Base-by-base conservation (phyloP, 2,329 filamentous ascomycete genomes). In the Parascedosporium putredinis region DNA sequence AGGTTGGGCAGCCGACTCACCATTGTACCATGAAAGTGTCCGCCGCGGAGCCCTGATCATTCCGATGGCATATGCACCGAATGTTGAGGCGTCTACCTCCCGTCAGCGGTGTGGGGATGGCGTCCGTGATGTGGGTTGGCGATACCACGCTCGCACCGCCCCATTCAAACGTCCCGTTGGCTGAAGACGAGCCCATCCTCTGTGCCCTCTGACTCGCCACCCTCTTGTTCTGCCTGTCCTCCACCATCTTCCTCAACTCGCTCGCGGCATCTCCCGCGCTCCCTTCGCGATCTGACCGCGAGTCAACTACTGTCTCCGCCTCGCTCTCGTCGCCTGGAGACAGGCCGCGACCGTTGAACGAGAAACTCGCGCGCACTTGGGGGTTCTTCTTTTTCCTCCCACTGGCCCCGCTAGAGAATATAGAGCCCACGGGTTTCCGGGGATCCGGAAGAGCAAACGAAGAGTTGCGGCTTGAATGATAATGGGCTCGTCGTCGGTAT, bases 401-500 rank as follows among this genome's bases (percentile, higher is more conserved):
- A 4, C 64, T 65, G 54, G 73, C 66, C 47, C 70, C 68, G 4
- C 64, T 64, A 54, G 73, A 70, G 27, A 74, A 72, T 20, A 74
- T 70, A 40, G 72, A 69, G 2, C 68, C 68, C 2, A 71, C 67
- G 3, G 75, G 72, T 53, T 71, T 73, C 25, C 68, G 63, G 1
- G 76, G 74, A 49, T 78, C 74, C 0, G 76, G 76, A 6, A 79
- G 62, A 2, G 71, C 74, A 60, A 81, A 83, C 1, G 66, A 68
- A 3, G 69, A 68, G 53, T 72, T 77, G 40, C 78, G 71, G 59
- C 78, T 82, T 25, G 79, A 34, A 84, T 78, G 46, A 83, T 72
- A 53, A 83, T 83, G 10, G 77, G 78, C 51, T 83, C 80, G 49
- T 83, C 79, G 53, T 84, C 80, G 3, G 73, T 73, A 0, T 78